These are phyloP conservation scores for Tolypocladium tundrense DNA, from an alignment of 2,329 filamentous ascomycete genomes.

Conservation along the genomic window DNA sequence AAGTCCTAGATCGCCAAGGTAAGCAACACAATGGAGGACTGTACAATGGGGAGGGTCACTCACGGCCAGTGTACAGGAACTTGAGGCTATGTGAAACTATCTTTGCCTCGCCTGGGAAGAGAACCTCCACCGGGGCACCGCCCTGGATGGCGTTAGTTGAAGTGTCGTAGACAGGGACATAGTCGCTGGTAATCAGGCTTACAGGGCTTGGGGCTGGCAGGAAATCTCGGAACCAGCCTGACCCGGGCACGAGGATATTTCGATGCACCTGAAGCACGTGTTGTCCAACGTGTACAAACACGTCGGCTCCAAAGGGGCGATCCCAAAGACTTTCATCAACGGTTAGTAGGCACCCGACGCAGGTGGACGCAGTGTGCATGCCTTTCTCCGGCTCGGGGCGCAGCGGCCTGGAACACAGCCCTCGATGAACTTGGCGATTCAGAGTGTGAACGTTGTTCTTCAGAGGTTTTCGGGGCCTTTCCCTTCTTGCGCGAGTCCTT, in stretches of 20 bases:
- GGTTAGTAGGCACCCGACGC: neutral
- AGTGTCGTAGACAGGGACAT: neutral
- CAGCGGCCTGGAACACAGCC: constrained; percentile 15
- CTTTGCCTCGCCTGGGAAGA: constrained; percentile 12
- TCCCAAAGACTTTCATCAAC: constrained; percentile 17
- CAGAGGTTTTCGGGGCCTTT: neutral
- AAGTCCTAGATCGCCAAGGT: constrained; percentile 8
- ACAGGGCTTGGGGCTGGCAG: constrained; percentile 19
- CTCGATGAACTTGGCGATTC: constrained; percentile 6
- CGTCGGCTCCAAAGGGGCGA: constrained; percentile 20
- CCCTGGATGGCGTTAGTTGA: constrained; percentile 12
- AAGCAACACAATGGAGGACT: neutral
- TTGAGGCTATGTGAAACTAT: constrained; percentile 19
- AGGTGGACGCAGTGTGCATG: constrained; percentile 1
- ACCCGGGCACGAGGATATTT: constrained; percentile 20
- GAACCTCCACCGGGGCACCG: constrained; percentile 14
- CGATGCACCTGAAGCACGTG: constrained; percentile 21
- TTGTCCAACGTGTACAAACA: constrained; percentile 14
- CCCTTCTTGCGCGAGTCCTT: neutral
- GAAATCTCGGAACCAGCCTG: constrained; percentile 22
- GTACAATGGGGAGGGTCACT: constrained; percentile 3
- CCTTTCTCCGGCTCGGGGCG: constrained; percentile 16
- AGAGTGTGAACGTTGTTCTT: neutral
- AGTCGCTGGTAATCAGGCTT: constrained; percentile 1
- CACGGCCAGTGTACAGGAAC: constrained; percentile 25